A percentile compares a stretch with the other conserved stretches of the same genome.
Evolutionary conservation across 2,329 filamentous ascomycete genomes (phyloP).

Genomic region (Colletotrichum cereale): DNA sequence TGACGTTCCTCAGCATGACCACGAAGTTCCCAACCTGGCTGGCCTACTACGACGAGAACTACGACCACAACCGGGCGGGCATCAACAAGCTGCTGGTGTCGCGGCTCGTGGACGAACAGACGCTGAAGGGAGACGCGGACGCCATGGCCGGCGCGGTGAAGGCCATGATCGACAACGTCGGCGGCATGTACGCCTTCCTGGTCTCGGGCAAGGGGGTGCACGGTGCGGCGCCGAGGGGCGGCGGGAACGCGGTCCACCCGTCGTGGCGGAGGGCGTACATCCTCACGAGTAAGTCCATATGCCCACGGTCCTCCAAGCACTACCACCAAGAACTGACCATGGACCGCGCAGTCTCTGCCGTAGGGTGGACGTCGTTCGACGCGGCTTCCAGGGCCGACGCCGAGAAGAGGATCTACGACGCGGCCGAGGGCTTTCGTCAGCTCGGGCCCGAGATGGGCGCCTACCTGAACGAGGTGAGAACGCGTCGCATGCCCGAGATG

Average conservation of each 20-base stretch:
- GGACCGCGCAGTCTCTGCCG: constrained; percentile 45
- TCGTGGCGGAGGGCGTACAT: constrained; percentile 60
- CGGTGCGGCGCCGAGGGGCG: constrained; percentile 58
- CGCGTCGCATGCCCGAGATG: constrained; percentile 18
- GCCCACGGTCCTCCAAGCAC: background rate
- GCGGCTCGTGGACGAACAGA: constrained; percentile 55
- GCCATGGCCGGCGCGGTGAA: constrained; percentile 54
- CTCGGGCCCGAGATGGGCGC: constrained; percentile 31
- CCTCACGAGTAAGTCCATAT: constrained; percentile 51
- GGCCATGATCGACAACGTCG: constrained; percentile 47
- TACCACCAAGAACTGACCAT: background rate
- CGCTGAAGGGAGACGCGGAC: constrained; percentile 51
- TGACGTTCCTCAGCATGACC: constrained; percentile 39
- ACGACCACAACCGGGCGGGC: constrained; percentile 53
- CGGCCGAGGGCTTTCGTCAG: constrained; percentile 51
- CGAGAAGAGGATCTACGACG: constrained; percentile 44
- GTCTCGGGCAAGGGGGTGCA: constrained; percentile 60
- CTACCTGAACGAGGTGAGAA: constrained; percentile 38
- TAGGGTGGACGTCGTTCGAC: constrained; percentile 50
- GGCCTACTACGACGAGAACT: constrained; percentile 52
- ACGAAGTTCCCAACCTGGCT: constrained; percentile 48
- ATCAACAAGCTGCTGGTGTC: constrained; percentile 55
- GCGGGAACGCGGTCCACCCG: constrained; percentile 61
- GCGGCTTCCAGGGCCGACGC: constrained; percentile 46
- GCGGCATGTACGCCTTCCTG: constrained; percentile 51